phyloP scores from a whole-genome alignment of 2,329 filamentous ascomycete genomes.

The Clonostachys rhizophaga region DNA sequence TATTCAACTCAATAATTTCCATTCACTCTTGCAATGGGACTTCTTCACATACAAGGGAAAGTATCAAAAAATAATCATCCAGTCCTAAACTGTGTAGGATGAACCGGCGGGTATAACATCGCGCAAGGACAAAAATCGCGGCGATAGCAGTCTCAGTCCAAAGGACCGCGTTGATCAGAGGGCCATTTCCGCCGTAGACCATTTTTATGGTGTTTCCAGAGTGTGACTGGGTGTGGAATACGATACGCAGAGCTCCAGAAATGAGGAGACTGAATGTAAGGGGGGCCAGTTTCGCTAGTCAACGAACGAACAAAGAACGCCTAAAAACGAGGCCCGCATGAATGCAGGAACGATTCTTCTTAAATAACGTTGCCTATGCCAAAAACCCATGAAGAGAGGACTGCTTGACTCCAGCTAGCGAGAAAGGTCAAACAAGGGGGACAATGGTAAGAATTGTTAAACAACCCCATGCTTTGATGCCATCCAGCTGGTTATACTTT shows the following conservation, averaged over 20 bases:
- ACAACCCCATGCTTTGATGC: too few relatives aligned
- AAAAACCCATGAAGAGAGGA: too few relatives aligned
- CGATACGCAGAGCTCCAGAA: neutral
- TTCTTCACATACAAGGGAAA: conserved; percentile 1
- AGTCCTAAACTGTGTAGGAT: conserved; percentile 2
- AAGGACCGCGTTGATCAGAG: conserved; percentile 3
- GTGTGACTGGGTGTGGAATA: neutral
- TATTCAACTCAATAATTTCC: neutral
- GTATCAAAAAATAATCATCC: conserved; percentile 2
- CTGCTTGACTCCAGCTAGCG: too few relatives aligned
- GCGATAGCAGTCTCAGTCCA: conserved; percentile 3
- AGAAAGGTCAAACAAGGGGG: too few relatives aligned
- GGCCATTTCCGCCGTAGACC: conserved; percentile 3
- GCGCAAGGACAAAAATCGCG: neutral
- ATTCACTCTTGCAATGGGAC: too few relatives aligned
- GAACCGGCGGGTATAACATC: conserved; percentile 1
- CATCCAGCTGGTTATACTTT: too few relatives aligned
- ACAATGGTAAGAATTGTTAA: too few relatives aligned
- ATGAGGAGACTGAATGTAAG: neutral
- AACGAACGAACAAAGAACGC: too few relatives aligned
- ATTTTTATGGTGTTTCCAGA: neutral
- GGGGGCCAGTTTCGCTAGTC: neutral
- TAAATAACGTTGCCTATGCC: too few relatives aligned
- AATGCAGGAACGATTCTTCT: too few relatives aligned
- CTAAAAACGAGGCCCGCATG: too few relatives aligned